phyloP scores from a whole-genome alignment of 1,139 yeast genomes.

The Taphrina deformans region DNA sequence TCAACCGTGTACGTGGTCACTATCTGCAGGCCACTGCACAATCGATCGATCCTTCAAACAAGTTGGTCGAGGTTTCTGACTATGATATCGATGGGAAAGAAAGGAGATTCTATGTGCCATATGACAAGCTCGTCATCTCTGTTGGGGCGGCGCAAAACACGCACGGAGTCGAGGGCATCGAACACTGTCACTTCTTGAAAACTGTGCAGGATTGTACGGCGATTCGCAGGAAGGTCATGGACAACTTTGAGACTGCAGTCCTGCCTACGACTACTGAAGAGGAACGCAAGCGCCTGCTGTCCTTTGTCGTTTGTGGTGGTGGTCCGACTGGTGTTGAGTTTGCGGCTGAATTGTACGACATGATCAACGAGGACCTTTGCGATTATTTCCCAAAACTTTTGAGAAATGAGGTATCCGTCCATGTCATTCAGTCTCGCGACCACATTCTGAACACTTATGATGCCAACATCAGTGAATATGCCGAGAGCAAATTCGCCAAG shows the following conservation, averaged over 20 bases:
- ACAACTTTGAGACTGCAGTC: constrained; percentile 41
- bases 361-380: constrained; percentile 72
- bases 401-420: constrained; percentile 61
- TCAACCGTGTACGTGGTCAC: constrained; percentile 74
- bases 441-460: constrained; percentile 66
- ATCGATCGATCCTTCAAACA: constrained; percentile 67
- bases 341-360: constrained; percentile 85
- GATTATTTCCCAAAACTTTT: constrained; percentile 55
- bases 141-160: constrained; percentile 66
- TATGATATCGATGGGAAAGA: constrained; percentile 57
- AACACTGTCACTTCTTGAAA: constrained; percentile 59
- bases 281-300: constrained; percentile 58
- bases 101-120: constrained; percentile 60
- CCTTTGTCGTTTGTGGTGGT: constrained; percentile 69
- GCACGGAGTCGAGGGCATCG: constrained; percentile 65
- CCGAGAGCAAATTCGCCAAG: constrained; percentile 58
- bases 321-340: constrained; percentile 72
- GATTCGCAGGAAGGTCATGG: constrained; percentile 56
- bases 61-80: constrained; percentile 59
- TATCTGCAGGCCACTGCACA: constrained; percentile 92
- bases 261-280: constrained; percentile 48
- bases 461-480: constrained; percentile 60
- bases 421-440: constrained; percentile 63
- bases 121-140: constrained; percentile 63
- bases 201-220: constrained; percentile 63